These are phyloP conservation scores for Penicillium sp. DNA, from an alignment of 2,329 filamentous ascomycete genomes.

Conservation along the genomic window DNA sequence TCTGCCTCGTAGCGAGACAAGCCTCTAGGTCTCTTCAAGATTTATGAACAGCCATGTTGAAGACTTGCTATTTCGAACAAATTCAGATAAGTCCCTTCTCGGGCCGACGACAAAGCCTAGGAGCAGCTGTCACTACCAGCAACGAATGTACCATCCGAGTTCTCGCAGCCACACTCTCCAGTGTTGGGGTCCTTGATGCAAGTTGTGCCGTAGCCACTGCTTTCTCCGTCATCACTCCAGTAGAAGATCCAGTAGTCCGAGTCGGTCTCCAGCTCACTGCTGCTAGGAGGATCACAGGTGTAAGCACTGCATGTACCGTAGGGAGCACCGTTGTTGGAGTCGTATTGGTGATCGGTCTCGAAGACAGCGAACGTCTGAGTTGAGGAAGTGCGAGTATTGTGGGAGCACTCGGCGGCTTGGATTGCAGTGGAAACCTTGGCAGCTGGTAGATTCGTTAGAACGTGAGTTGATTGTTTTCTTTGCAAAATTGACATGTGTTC, in stretches of 20 bases:
- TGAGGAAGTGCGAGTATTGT: conserved; percentile 42
- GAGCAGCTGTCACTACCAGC: conserved; percentile 32
- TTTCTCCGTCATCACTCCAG: conserved; percentile 32
- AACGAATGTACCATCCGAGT: conserved; percentile 46
- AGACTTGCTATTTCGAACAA: no score
- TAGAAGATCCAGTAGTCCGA: conserved; percentile 51
- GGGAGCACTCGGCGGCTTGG: conserved; percentile 44
- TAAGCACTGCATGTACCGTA: conserved; percentile 55
- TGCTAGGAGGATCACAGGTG: conserved; percentile 42
- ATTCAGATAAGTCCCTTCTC: background rate
- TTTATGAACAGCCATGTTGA: no score
- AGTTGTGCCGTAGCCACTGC: conserved; percentile 27
- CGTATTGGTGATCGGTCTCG: conserved; percentile 51
- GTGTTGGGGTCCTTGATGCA: conserved; percentile 47
- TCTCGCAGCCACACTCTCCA: conserved; percentile 49
- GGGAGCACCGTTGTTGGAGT: conserved; percentile 48
- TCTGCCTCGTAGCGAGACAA: no score
- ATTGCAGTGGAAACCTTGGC: conserved; percentile 41
- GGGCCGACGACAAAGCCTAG: conserved; percentile 1
- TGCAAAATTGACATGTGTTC: background rate
- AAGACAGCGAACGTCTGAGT: conserved; percentile 46
- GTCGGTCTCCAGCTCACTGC: conserved; percentile 33
- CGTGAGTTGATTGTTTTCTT: background rate
- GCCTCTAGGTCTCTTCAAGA: no score
- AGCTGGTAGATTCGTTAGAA: conserved; percentile 20